Evolutionary conservation across 2,329 filamentous ascomycete genomes (phyloP), one percentile per base, ranked within the genome.

Genomic region (Periglandula ipomoeae): DNA sequence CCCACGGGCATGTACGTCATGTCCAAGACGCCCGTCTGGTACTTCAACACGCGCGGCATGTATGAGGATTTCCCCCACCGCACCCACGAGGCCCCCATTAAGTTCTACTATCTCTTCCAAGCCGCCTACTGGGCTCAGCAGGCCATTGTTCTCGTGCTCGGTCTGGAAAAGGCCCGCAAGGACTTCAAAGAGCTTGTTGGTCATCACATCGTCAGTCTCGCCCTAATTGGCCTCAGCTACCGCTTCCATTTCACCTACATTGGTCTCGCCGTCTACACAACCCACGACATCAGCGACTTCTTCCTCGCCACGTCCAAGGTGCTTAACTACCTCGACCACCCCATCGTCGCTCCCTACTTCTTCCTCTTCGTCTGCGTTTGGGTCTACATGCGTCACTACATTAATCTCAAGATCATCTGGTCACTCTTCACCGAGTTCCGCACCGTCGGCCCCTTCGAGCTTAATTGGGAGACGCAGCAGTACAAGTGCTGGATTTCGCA

Each of bases 231-330:
- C 50, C 71, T 91, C 61, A 93, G 87, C 71, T 97, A 96, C 70
- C 82, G 89, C 52, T 97, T 95, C 74, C 90, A 97, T 69, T 97
- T 96, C 67, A 94, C 89, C 19, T 91, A 95, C 69, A 94, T 97
- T 65, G 90, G 90, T 23, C 70, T 96, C 48, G 87, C 89, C 19
- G 89, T 97, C 30, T 97, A 95, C 68, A 89, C 93, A 53, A 95
- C 90, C 9, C 89, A 95, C 67, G 90, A 97, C 63, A 87, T 96
- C 53, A 89, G 84, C 52, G 90, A 96, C 66, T 95, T 96, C 70
- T 96, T 96, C 79, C 78, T 96, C 40, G 90, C 91, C 34, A 93
- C 87, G 2, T 95, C 89, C 52, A 96, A 96, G 71, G 80, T 84
- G 5, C 79, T 96, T 58, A 95, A 95, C 71, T 96, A 97, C 70